Evolutionary conservation across 106 monocot genomes (phyloP).

Genomic region (Acorus calamus): DNA sequence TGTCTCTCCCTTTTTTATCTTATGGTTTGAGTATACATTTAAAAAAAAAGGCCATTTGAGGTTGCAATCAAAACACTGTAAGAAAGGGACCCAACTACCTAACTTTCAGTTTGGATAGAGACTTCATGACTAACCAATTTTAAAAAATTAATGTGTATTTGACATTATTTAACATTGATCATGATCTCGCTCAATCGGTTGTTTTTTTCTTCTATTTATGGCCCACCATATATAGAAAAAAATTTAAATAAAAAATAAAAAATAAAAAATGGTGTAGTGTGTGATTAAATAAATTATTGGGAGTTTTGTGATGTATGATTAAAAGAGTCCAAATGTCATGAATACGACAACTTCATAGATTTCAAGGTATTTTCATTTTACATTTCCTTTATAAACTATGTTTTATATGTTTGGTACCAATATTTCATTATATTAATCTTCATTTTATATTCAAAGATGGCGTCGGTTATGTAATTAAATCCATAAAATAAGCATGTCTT

Average conservation of each 20-base stretch:
- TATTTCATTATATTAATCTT: not conserved
- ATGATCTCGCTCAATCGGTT: not conserved
- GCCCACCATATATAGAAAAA: not conserved
- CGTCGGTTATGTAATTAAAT: too few relatives aligned
- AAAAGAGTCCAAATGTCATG: not conserved
- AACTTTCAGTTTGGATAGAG: slow-evolving; percentile 1
- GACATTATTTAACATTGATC: not conserved
- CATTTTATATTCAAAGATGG: too few relatives aligned
- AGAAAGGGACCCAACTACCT: slow-evolving; percentile 21
- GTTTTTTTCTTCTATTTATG: not conserved
- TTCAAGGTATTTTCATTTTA: not conserved
- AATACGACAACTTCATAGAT: not conserved
- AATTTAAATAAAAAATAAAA: not conserved
- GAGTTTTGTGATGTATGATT: not conserved
- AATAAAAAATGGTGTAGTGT: not conserved
- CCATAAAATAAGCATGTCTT: too few relatives aligned
- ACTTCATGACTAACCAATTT: not conserved
- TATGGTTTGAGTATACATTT: too few relatives aligned
- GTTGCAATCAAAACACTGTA: slow-evolving; percentile 25
- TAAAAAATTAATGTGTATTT: not conserved
- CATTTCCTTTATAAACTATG: not conserved
- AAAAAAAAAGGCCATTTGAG: not conserved
- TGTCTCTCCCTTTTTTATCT: too few relatives aligned
- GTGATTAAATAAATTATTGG: not conserved
- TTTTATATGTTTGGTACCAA: not conserved